Evolutionary conservation across 2,329 filamentous ascomycete species (phyloP), one percentile per base, ranked within the genome.

Genomic region (Sclerotinia subarctica): DNA sequence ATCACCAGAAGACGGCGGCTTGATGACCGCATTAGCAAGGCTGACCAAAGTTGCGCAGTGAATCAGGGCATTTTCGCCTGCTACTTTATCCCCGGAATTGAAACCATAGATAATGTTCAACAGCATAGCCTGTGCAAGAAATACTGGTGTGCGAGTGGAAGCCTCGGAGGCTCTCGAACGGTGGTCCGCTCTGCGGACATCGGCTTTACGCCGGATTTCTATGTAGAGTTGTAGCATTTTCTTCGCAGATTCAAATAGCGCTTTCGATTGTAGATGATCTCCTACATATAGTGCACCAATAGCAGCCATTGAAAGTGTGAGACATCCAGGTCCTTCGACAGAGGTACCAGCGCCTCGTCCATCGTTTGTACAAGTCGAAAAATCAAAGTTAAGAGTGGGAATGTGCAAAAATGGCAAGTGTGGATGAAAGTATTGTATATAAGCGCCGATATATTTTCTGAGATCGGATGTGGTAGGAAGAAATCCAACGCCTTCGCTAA

Each of bases 81-180:
- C 91, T 66, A 88, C 90, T 80, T 96, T 94, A 78, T 98, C 94
- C 49, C 92, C 93, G 77, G 93, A 96, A 73, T 96, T 96, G 78
- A 97, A 92, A 19, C 94, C 94, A 77, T 97, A 98, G 21, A 97
- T 91, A 49, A 98, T 92, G 77, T 97, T 98, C 63, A 99, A 84
- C 11, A 98, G 83, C 94, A 98, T 98, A 0, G 94, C 93, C 79
- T 98, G 95, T 21, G 98, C 93, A 35, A 99, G 84, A 94, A 94
- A 98, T 52, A 97, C 84, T 0, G 94, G 94, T 2, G 94, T 94
- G 72, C 92, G 88, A 51, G 88, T 85, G 21, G 87, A 84, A 62
- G 84, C 84, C 69, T 92, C 90, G 66, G 82, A 80, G 24, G 79
- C 77, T 69, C 79, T 81, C 17, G 83, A 80, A 54, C 85, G 83